Conservation (phyloP, 805 yeast genomes). For the Teunomyces panamensis region DNA sequence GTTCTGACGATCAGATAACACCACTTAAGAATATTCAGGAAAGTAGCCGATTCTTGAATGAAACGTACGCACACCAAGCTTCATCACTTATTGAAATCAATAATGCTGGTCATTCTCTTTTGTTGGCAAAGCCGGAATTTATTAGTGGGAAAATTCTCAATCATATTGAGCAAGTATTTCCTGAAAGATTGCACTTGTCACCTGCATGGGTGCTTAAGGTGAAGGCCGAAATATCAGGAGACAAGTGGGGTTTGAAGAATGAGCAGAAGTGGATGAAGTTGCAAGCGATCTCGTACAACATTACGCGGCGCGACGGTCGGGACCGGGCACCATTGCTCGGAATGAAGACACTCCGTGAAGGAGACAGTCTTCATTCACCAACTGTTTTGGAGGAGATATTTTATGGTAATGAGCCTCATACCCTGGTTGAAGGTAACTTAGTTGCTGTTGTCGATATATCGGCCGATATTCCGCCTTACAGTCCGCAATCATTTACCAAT, state of each 20-base stretch:
- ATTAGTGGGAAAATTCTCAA: constrained; percentile 59
- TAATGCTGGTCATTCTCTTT: constrained; percentile 62
- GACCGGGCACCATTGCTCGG: constrained; percentile 54
- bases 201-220: constrained; percentile 70
- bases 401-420: constrained; percentile 27
- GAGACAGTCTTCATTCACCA: constrained; percentile 63
- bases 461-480: constrained; percentile 67
- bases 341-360: constrained; percentile 72
- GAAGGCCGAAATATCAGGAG: constrained; percentile 61
- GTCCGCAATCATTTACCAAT: constrained; percentile 51
- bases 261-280: constrained; percentile 67
- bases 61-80: constrained; percentile 22
- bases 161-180: constrained; percentile 49
- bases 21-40: constrained; percentile 39
- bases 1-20: constrained; percentile 55
- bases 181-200: constrained; percentile 51
- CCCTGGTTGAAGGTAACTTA: constrained; percentile 34
- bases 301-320: constrained; percentile 28
- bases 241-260: constrained; percentile 78
- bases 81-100: constrained; percentile 36
- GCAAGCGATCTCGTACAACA: constrained; percentile 46
- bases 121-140: constrained; percentile 62
- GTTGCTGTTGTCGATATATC: constrained; percentile 68
- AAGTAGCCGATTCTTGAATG: constrained; percentile 24
- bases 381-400: constrained; percentile 45